Evolutionary conservation across 1,139 yeast species (phyloP).

Genomic region (Suhomyces bribrorum): DNA sequence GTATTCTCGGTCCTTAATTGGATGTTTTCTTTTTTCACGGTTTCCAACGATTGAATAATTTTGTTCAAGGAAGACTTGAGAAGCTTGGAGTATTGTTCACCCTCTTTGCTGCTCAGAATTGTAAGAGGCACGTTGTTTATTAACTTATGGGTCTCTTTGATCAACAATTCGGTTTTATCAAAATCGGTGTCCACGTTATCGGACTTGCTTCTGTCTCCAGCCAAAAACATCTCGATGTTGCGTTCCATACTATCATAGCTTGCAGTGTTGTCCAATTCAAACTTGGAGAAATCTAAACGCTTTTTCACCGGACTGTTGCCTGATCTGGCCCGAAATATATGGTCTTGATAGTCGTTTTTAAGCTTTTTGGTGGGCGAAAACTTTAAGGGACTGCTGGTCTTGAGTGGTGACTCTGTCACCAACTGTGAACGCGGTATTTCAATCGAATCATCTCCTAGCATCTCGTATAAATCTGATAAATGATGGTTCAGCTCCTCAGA

Average conservation of each 20-base stretch:
- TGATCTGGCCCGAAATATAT: slow-evolving; percentile 18
- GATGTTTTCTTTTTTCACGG: slow-evolving; percentile 18
- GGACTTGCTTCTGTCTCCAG: slow-evolving; percentile 2
- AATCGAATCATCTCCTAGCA: slow-evolving; percentile 18
- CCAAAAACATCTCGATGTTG: slow-evolving; percentile 13
- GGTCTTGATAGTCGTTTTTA: slow-evolving; percentile 23
- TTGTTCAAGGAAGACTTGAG: slow-evolving; percentile 27
- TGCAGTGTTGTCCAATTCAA: slow-evolving; percentile 9
- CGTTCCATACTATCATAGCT: slow-evolving; percentile 15
- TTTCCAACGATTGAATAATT: slow-evolving; percentile 24
- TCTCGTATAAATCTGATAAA: slow-evolving; percentile 16
- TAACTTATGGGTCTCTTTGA: slow-evolving; percentile 33
- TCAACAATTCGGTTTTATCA: slow-evolving; percentile 27
- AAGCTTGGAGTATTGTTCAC: slow-evolving; percentile 27
- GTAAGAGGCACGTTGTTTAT: slow-evolving; percentile 27
- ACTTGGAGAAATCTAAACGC: slow-evolving; percentile 2
- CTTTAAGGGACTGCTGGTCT: slow-evolving; percentile 15
- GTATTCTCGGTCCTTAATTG: slow-evolving; percentile 21
- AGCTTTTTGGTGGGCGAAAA: slow-evolving; percentile 21
- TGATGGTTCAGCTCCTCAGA: slow-evolving; percentile 12
- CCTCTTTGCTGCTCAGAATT: slow-evolving; percentile 25
- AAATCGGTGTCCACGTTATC: slow-evolving; percentile 10
- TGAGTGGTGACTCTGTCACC: slow-evolving; percentile 15
- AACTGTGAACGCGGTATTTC: slow-evolving; percentile 17
- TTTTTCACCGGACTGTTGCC: slow-evolving; percentile 18